Evolutionary conservation across 1,284 basidiomycete genomes (phyloP).

Genomic region (Sporisorium exsertum): DNA sequence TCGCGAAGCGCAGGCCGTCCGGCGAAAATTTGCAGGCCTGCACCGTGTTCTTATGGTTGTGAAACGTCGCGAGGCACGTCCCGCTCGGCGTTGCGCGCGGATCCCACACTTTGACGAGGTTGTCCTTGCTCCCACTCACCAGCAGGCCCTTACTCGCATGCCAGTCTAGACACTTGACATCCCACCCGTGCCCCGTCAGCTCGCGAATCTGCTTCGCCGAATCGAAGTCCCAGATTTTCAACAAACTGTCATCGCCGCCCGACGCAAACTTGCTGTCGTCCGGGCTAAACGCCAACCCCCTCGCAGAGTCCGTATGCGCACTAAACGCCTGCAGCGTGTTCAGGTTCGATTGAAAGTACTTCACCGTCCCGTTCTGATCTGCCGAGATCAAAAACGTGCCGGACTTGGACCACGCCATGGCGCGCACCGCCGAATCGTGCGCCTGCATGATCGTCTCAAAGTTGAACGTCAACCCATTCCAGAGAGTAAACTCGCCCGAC

Average conservation of each 20-base stretch:
- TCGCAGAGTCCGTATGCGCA: conserved; percentile 80
- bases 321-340: conserved; percentile 95
- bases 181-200: conserved; percentile 95
- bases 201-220: conserved; percentile 76
- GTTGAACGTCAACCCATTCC: conserved; percentile 99
- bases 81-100: conserved; percentile 72
- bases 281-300: conserved; percentile 89
- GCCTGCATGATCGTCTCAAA: conserved; percentile 99
- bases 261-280: conserved; percentile 92
- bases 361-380: conserved; percentile 93
- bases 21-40: conserved; percentile 93
- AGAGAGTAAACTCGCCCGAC: conserved; percentile 96
- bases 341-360: conserved; percentile 99
- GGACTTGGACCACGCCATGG: conserved; percentile 88
- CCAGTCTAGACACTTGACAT: conserved; percentile 98
- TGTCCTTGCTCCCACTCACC: conserved; percentile 94
- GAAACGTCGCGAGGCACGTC: conserved; percentile 70
- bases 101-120: conserved; percentile 99
- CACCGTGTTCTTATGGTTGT: conserved; percentile 96
- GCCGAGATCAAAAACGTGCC: conserved; percentile 90
- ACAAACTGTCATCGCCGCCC: conserved; percentile 91
- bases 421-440: conserved; percentile 92
- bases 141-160: conserved; percentile 95
- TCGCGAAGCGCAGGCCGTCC: conserved; percentile 86
- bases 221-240: conserved; percentile 95